Evolutionary conservation across 352 stramenopile species (phyloP).

Genomic region (Globisporangium alternatum): DNA sequence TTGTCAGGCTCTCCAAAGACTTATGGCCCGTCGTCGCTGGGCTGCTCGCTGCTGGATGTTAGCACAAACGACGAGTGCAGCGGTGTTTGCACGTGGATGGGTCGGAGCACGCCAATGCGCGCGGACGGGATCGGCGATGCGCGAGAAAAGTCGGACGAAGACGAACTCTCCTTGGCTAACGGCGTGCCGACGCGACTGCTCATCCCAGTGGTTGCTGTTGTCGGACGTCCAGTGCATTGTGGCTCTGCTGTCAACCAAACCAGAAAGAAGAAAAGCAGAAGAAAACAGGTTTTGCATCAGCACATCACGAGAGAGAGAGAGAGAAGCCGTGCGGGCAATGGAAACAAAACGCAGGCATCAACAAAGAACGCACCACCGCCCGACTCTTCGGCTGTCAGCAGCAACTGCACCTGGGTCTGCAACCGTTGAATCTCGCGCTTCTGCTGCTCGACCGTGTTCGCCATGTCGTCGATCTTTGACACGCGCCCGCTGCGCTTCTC

Average conservation of each 20-base stretch:
- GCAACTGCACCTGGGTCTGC: slow-evolving; percentile 60
- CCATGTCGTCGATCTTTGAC: slow-evolving; percentile 40
- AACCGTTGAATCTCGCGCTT: slow-evolving; percentile 68
- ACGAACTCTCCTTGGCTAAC: neutral
- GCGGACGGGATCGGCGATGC: slow-evolving; percentile 1
- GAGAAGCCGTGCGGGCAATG: neutral
- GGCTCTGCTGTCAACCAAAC: slow-evolving; percentile 5
- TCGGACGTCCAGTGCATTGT: neutral
- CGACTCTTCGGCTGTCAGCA: slow-evolving; percentile 37
- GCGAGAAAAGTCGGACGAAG: neutral
- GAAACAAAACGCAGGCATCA: neutral
- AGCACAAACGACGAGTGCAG: slow-evolving; percentile 58
- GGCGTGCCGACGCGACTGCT: neutral
- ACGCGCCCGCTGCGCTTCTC: slow-evolving; percentile 22
- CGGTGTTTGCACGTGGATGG: slow-evolving; percentile 14
- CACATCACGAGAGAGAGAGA: neutral
- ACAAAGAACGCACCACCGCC: slow-evolving; percentile 9
- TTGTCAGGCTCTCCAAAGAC: neutral
- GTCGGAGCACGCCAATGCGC: slow-evolving; percentile 25
- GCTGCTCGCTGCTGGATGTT: slow-evolving; percentile 20
- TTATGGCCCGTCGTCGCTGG: neutral
- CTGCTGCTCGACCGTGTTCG: slow-evolving; percentile 46
- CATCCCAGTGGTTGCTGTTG: neutral
- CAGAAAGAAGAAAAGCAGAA: slow-evolving; percentile 7
- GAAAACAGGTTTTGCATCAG: neutral